A percentile compares a stretch with the other conserved stretches of the same genome.
phyloP scores from a whole-genome alignment of 1,139 yeast species.

The Nadsonia commutata region DNA sequence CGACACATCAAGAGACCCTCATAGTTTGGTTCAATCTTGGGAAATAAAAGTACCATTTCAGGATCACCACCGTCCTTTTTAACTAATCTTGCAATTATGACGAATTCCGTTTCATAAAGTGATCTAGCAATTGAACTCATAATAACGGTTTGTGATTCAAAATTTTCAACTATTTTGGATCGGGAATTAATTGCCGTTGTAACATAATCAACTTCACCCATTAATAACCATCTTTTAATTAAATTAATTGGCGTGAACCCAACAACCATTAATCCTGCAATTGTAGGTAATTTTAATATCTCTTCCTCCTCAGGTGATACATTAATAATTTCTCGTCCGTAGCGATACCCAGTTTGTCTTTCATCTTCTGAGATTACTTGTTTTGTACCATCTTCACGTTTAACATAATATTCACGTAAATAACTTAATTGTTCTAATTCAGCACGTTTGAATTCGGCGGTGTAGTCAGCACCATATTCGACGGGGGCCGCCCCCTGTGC shows the following conservation, averaged over 20 bases:
- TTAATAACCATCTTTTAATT: conserved; percentile 44
- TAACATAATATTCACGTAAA: conserved; percentile 10
- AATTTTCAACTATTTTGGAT: not conserved
- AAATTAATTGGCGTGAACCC: conserved; percentile 37
- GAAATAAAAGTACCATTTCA: conserved; percentile 41
- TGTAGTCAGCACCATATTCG: conserved; percentile 7
- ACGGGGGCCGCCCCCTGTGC: conserved; percentile 9
- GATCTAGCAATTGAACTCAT: conserved; percentile 43
- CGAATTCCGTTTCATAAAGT: conserved; percentile 32
- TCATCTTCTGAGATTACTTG: conserved; percentile 19
- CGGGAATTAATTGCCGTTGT: conserved; percentile 15
- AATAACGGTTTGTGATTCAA: conserved; percentile 32
- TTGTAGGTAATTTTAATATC: conserved; percentile 11
- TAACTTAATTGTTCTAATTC: not conserved
- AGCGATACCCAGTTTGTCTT: conserved; percentile 42
- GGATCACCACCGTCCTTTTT: conserved; percentile 31
- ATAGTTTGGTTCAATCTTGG: conserved; percentile 25
- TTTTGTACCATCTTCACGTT: conserved; percentile 14
- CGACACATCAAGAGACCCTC: conserved; percentile 28
- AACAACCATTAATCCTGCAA: conserved; percentile 36
- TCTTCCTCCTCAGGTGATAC: conserved; percentile 32
- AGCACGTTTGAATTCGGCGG: not conserved
- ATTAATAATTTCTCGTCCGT: conserved; percentile 49
- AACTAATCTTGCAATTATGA: conserved; percentile 53
- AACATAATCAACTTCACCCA: conserved; percentile 45